Evolutionary conservation across 768 basidiomycete species (phyloP).

Genomic region (Asterophora parasitica): DNA sequence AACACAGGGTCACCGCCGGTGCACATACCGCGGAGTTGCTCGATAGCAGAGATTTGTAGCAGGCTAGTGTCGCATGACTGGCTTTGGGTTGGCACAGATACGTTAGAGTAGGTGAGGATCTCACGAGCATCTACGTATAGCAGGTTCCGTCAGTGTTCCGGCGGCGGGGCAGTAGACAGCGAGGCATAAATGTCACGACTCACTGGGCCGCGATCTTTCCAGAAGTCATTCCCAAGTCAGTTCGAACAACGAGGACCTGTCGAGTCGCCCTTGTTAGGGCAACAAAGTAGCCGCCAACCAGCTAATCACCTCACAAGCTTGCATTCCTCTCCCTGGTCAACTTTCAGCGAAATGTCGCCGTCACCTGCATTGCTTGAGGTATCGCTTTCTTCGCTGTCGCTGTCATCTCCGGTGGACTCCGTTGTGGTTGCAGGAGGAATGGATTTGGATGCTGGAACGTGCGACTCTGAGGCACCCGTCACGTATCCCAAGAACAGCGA

Average conservation of each 20-base stretch:
- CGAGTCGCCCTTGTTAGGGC: not conserved
- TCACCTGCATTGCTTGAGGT: constrained; percentile 20
- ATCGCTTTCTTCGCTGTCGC: constrained; percentile 8
- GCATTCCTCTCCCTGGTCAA: constrained; percentile 44
- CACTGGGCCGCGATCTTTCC: constrained; percentile 85
- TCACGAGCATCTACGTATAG: constrained; percentile 44
- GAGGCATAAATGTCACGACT: constrained; percentile 19
- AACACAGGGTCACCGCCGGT: not conserved
- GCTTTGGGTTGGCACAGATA: not conserved
- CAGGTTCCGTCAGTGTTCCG: not conserved
- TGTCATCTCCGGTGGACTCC: not conserved
- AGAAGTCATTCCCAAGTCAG: constrained; percentile 63
- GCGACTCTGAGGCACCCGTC: constrained; percentile 26
- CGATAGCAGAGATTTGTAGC: constrained; percentile 69
- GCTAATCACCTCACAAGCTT: constrained; percentile 42
- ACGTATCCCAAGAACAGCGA: constrained; percentile 41
- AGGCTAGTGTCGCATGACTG: constrained; percentile 85
- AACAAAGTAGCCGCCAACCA: not conserved
- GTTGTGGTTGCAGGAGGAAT: not conserved
- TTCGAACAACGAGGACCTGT: constrained; percentile 56
- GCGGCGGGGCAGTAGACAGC: not conserved
- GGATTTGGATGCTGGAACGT: not conserved
- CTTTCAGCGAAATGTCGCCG: constrained; percentile 15
- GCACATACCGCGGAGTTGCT: constrained; percentile 59
- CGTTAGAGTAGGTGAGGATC: constrained; percentile 12